Evolutionary conservation across 2,329 filamentous ascomycete genomes (phyloP).

Genomic region (Diplodia mutila): DNA sequence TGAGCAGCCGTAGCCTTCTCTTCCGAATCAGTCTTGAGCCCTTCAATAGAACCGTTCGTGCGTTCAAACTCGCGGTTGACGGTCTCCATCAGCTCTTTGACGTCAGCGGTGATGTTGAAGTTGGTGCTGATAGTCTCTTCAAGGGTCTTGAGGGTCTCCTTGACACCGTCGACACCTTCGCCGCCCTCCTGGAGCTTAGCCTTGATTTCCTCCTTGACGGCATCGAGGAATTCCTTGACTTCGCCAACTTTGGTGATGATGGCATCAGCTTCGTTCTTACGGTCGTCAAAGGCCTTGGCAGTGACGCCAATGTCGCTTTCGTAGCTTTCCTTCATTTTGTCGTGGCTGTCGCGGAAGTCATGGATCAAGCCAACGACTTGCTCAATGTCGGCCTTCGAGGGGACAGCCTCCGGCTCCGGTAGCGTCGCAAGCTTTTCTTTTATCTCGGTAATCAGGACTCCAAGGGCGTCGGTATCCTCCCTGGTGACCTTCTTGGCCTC

Average conservation of each 20-base stretch:
- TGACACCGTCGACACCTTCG: constrained; percentile 63
- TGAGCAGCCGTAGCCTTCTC: constrained; percentile 59
- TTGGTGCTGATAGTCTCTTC: constrained; percentile 66
- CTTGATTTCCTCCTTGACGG: constrained; percentile 76
- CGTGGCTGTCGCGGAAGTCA: constrained; percentile 61
- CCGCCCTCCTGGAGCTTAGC: constrained; percentile 76
- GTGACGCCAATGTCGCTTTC: constrained; percentile 74
- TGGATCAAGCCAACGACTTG: constrained; percentile 59
- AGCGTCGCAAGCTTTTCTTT: constrained; percentile 75
- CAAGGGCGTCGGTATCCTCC: constrained; percentile 77
- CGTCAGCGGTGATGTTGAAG: constrained; percentile 49
- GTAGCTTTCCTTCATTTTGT: constrained; percentile 73
- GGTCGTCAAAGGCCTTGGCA: constrained; percentile 78
- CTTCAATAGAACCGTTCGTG: constrained; percentile 76
- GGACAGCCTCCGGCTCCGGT: constrained; percentile 70
- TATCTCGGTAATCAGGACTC: constrained; percentile 80
- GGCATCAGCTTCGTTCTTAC: constrained; percentile 79
- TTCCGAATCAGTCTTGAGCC: constrained; percentile 77
- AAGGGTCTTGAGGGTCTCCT: constrained; percentile 67
- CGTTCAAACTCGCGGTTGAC: constrained; percentile 89
- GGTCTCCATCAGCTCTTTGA: constrained; percentile 67
- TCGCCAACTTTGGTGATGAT: constrained; percentile 78
- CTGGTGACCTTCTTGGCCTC: constrained; percentile 69
- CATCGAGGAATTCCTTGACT: constrained; percentile 75
- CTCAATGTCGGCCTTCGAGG: constrained; percentile 76